Base-by-base conservation (phyloP, 441 rosid genomes). In the Manihot esculenta region DNA sequence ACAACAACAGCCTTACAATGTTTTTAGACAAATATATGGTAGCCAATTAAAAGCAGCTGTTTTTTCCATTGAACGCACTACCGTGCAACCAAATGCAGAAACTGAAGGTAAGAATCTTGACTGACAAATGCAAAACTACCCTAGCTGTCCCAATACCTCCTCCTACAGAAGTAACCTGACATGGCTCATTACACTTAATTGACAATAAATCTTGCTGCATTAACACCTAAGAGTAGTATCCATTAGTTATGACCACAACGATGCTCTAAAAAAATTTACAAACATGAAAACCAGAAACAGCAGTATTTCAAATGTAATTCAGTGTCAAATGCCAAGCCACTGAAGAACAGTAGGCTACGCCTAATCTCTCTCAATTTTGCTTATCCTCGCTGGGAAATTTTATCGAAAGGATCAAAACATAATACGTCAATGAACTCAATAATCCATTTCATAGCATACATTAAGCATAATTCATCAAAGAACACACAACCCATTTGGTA, bases 191-290 rank as follows among this genome's bases (percentile, higher is more conserved):
- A 18, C 20, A 53, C 48, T 38, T 41, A 17, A 20, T 21, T 20
- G 42, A 62, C 61, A 41, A 5, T 13, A 67, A 67, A 54, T n/a
- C 49, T 54, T 27, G 27, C 48, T 53, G 30, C 26, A 62, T 54
- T 54, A 54, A 54, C 58, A 42, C n/a, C 24, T 53, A 23, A 44
- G 30, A 9, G 3, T 13, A 18, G 14, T 23, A 45, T 38, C 47
- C 47, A 41, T 23, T 23, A 42, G 30, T 44, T 42, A 5, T 1
- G 13, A 38, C 38, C 41, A 18, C 21, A 48, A 33, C 1, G 47
- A 51, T 23, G 59, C 48, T 49, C 23, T n/a, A 30, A 10, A 50
- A 33, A 33, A n/a, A n/a, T n/a, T n/a, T 33, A 33, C 15, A 50
- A 66, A 3, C 20, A 66, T 51, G 42, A 51, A 49, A 4, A 33